Base-by-base conservation (phyloP, 2,329 filamentous ascomycete species). In the Stagonosporopsis cucurbitacearum region DNA sequence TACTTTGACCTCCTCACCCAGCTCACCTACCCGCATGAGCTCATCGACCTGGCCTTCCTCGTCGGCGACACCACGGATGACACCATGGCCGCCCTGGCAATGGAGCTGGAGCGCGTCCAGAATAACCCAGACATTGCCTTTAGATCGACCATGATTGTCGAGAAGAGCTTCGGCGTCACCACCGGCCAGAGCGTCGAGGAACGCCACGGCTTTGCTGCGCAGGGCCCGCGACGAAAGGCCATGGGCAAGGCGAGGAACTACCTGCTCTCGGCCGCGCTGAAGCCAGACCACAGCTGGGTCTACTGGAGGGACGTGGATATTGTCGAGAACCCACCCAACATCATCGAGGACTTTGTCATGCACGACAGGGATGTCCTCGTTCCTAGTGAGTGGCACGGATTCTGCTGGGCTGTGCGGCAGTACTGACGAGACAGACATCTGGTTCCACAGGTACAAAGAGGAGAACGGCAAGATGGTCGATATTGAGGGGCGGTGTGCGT, bases 241-340 rank as follows among this genome's bases (percentile, higher is more conserved):
- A 93, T 99, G 85, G 95, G 90, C 41, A 87, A 84, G 65, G 95
- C 95, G 25, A 86, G 95, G 66, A 99, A 99, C 76, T 99, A 96
- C 76, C 82, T 99, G 19, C 85, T 99, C 2, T 86, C 87, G 28
- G 83, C 91, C 0, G 89, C 95, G 3, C 74, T 99, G 68, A 96
- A 96, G 80, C 87, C 92, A 0, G 92, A 98, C 59, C 95, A 99
- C 74, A 94, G 92, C 8, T 99, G 95, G 95, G 93, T 98, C 8
- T 98, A 97, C 77, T 99, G 95, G 95, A 87, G 95, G 57, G 95
- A 99, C 75, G 93, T 96, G 45, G 95, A 99, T 76, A 97, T 99
- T 67, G 87, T 91, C 42, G 93, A 99, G 72, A 96, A 90, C 74
- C 92, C 94, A 1, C 84, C 85, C 61, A 88, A 85, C 71, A 96